phyloP scores from a whole-genome alignment of 177 flowering plant species.

The Vitis hybrid region DNA sequence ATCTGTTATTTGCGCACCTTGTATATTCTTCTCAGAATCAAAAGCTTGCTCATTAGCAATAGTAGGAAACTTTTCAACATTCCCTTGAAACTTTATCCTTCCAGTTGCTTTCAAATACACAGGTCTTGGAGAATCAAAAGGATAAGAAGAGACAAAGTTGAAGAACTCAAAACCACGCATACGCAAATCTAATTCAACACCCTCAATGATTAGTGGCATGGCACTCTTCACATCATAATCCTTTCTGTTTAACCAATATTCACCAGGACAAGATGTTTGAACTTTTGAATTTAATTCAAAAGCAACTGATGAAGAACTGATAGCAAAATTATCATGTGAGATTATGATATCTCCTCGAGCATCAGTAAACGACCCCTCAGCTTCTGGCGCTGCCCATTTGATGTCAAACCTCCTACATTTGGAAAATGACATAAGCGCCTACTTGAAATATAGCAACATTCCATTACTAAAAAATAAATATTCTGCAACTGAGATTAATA shows the following conservation, averaged over 20 bases:
- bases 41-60: constrained; percentile 20
- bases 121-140: constrained; percentile 88
- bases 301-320: constrained; percentile 84
- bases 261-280: constrained; percentile 67
- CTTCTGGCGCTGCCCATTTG: constrained; percentile 96
- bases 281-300: constrained; percentile 79
- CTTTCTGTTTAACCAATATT: constrained; percentile 35
- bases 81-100: constrained; percentile 88
- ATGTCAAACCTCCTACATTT: constrained; percentile 85
- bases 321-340: constrained; percentile 67
- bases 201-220: constrained; percentile 61
- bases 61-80: constrained; percentile 39
- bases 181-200: constrained; percentile 85
- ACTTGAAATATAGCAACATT: neutral
- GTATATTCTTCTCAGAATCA: constrained; percentile 19
- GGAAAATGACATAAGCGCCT: constrained; percentile 6
- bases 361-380: constrained; percentile 93
- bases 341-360: constrained; percentile 95
- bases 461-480: neutral
- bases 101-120: constrained; percentile 90
- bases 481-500: neutral
- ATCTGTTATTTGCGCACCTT: constrained; percentile 19
- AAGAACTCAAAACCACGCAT: constrained; percentile 98
- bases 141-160: constrained; percentile 65
- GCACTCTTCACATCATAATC: constrained; percentile 24